Base-by-base conservation (phyloP, 2,329 filamentous ascomycete species). In the Aspergillus piperis region DNA sequence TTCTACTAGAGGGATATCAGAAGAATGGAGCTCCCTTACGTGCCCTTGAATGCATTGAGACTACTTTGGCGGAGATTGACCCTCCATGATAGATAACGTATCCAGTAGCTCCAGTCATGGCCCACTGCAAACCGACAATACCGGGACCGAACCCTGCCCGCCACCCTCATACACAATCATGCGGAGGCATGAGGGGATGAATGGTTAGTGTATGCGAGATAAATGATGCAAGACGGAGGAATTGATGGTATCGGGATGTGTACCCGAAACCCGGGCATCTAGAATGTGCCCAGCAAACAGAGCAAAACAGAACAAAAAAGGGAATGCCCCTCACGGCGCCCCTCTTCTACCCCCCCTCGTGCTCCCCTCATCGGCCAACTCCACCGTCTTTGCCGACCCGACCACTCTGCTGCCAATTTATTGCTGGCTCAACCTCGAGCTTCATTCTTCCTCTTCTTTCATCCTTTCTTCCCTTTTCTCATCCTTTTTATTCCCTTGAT, bases 361-460 rank as follows among this genome's bases (percentile, higher is more conserved):
- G 52, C 54, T 66, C 59, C 50, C 56, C 61, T 54, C 60, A 62
- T 58, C 59, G 52, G 30, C 61, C 62, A 61, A 57, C 32, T 66
- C 53, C 53, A 55, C 53, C 44, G n/a, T 36, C 51, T 23, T 27
- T 59, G 63, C 63, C 66, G 25, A 57, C 62, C 63, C 23, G 41
- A 36, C 36, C 61, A 59, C 57, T n/a, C 41, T 57, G 59, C 42
- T 13, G 54, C 54, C 51, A 58, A 61, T 61, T 61, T 57, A 60
- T 61, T 63, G 47, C 55, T 49, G 48, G 21, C 52, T 25, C 32
- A 5, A 23, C 19, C 44, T 59, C 51, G 42, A 17, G n/a, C 41
- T 58, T 54, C 44, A 53, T 41, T 41, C 53, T 58, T 52, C 32
- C 39, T 42, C 17, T 58, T 47, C 30, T 41, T 52, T 36, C 32